phyloP scores from a whole-genome alignment of 805 yeast genomes.

The Vanderwaltozyma tropicalis region DNA sequence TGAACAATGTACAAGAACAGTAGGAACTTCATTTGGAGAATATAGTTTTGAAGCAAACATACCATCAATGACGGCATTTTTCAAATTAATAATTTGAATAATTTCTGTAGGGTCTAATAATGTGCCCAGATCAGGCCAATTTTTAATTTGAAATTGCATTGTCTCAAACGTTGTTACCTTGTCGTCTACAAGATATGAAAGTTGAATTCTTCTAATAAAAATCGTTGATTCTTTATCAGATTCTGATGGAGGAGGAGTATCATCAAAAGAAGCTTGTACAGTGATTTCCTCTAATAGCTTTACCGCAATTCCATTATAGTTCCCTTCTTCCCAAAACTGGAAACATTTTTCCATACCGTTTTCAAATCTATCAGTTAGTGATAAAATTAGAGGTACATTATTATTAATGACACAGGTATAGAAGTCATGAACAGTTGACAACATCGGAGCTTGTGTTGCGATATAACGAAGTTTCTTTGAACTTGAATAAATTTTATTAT shows the following conservation, averaged over 20 bases:
- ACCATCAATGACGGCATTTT: constrained; percentile 32
- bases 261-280: constrained; percentile 1
- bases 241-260: not conserved
- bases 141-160: constrained; percentile 62
- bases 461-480: constrained; percentile 42
- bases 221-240: constrained; percentile 2
- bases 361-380: constrained; percentile 68
- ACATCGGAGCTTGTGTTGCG: constrained; percentile 85
- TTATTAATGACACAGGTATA: constrained; percentile 69
- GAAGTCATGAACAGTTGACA: constrained; percentile 67
- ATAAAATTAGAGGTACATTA: constrained; percentile 53
- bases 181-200: constrained; percentile 26
- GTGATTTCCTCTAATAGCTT: constrained; percentile 18
- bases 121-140: constrained; percentile 81
- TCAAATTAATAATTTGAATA: constrained; percentile 41
- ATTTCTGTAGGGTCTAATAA: constrained; percentile 47
- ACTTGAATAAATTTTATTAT: not conserved
- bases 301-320: constrained; percentile 29
- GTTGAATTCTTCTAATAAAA: constrained; percentile 30
- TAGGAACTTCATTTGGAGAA: constrained; percentile 30
- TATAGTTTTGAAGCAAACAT: constrained; percentile 8
- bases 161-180: constrained; percentile 34
- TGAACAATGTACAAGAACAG: constrained; percentile 77
- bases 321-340: constrained; percentile 66
- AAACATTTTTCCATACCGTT: constrained; percentile 73